Conservation (phyloP, 2,329 filamentous ascomycete species). For the Scedosporium boydii region DNA sequence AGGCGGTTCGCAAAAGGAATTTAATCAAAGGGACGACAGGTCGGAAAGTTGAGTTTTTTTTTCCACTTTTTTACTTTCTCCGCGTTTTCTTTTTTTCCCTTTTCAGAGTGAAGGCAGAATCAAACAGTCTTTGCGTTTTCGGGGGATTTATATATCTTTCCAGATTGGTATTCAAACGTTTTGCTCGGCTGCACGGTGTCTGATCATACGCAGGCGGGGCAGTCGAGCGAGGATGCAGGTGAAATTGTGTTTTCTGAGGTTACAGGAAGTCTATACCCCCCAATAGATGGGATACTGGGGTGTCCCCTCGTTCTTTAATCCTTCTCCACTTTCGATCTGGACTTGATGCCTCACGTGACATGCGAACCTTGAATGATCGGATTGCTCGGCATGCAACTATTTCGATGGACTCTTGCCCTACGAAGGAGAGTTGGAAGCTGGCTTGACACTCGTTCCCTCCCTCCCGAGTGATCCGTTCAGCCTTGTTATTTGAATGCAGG, state of each 20-base stretch:
- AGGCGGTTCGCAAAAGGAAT: background rate
- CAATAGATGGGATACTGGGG: background rate
- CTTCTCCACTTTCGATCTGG: background rate
- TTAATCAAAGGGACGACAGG: background rate
- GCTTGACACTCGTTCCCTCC: too few relatives aligned
- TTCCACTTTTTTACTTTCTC: background rate
- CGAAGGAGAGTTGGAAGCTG: too few relatives aligned
- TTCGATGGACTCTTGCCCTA: too few relatives aligned
- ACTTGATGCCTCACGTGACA: background rate
- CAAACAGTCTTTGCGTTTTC: background rate
- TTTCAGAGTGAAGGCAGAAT: background rate
- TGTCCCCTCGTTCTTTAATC: background rate
- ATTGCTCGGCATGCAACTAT: too few relatives aligned
- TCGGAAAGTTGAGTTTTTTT: background rate
- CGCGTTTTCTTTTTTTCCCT: slow-evolving; percentile 1
- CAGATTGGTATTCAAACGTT: background rate
- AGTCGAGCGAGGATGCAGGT: background rate
- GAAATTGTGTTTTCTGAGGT: background rate
- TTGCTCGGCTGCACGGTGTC: background rate
- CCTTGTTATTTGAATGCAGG: too few relatives aligned
- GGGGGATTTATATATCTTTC: background rate
- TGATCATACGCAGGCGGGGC: background rate
- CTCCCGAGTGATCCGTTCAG: too few relatives aligned
- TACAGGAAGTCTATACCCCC: background rate
- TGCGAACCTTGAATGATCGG: too few relatives aligned